Conservation (phyloP, 345 rosid genomes). For the Pistacia integerrima region DNA sequence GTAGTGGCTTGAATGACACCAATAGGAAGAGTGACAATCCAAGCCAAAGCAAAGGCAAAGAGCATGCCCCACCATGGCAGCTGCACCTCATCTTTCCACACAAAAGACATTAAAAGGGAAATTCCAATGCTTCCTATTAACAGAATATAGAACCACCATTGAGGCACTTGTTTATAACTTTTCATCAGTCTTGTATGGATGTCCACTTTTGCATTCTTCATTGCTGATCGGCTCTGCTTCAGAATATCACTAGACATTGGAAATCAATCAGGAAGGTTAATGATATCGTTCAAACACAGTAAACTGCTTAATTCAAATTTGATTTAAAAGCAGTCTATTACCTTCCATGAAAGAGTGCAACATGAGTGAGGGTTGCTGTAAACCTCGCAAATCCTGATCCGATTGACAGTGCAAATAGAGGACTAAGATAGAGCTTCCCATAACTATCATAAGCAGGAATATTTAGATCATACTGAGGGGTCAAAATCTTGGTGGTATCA, state of each 20-base stretch:
- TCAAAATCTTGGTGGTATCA: conserved; percentile 81
- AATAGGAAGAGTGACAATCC: conserved; percentile 90
- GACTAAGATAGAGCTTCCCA: conserved; percentile 92
- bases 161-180: conserved; percentile 86
- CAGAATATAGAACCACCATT: conserved; percentile 85
- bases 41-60: conserved; percentile 87
- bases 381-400: conserved; percentile 98
- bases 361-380: conserved; percentile 92
- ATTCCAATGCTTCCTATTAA: conserved; percentile 56
- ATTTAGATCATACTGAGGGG: conserved; percentile 63
- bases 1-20: conserved; percentile 99
- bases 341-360: conserved; percentile 97
- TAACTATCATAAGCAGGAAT: conserved; percentile 67
- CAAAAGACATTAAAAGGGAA: conserved; percentile 75
- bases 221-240: conserved; percentile 77
- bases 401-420: conserved; percentile 93
- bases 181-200: conserved; percentile 78
- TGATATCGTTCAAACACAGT: neutral
- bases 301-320: too few relatives aligned
- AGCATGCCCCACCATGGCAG: conserved; percentile 97
- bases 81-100: conserved; percentile 80
- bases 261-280: conserved; percentile 13
- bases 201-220: conserved; percentile 74
- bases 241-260: conserved; percentile 67
- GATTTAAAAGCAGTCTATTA: conserved; percentile 21